phyloP scores from a whole-genome alignment of 805 yeast genomes.

The Candida pini region DNA sequence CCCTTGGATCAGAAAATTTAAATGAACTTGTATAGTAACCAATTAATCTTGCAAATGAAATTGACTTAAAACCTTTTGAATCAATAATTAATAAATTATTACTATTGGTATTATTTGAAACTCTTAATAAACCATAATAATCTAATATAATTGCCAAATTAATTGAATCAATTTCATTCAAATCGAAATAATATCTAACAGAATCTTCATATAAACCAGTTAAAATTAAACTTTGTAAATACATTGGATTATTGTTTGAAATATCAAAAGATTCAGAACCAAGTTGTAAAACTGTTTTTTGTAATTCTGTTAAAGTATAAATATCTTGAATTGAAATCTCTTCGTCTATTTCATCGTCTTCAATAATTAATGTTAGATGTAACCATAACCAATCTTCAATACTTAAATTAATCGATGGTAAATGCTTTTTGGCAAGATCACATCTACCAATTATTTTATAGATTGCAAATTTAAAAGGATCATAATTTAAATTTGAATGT shows the following conservation, averaged over 20 bases:
- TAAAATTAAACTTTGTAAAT: constrained; percentile 66
- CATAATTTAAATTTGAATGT: constrained; percentile 54
- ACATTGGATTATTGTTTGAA: constrained; percentile 61
- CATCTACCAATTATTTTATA: constrained; percentile 93
- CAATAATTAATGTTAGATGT: constrained; percentile 72
- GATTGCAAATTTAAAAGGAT: constrained; percentile 86
- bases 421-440: constrained; percentile 56
- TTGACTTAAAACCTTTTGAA: constrained; percentile 23
- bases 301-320: constrained; percentile 71
- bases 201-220: constrained; percentile 82
- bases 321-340: constrained; percentile 54
- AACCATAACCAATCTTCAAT: constrained; percentile 98
- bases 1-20: constrained; percentile 79
- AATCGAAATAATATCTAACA: constrained; percentile 52
- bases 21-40: constrained; percentile 81
- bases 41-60: constrained; percentile 56
- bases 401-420: constrained; percentile 66
- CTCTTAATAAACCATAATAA: constrained; percentile 63
- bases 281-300: constrained; percentile 58
- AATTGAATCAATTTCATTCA: constrained; percentile 79
- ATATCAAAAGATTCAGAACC: constrained; percentile 70
- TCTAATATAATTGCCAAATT: constrained; percentile 82
- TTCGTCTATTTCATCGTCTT: constrained; percentile 33
- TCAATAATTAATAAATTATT: constrained; percentile 27
- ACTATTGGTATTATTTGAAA: constrained; percentile 17